Evolutionary conservation across 2,329 filamentous ascomycete genomes (phyloP), one percentile per base, ranked within the genome.

Genomic region (Sclerotinia minor): DNA sequence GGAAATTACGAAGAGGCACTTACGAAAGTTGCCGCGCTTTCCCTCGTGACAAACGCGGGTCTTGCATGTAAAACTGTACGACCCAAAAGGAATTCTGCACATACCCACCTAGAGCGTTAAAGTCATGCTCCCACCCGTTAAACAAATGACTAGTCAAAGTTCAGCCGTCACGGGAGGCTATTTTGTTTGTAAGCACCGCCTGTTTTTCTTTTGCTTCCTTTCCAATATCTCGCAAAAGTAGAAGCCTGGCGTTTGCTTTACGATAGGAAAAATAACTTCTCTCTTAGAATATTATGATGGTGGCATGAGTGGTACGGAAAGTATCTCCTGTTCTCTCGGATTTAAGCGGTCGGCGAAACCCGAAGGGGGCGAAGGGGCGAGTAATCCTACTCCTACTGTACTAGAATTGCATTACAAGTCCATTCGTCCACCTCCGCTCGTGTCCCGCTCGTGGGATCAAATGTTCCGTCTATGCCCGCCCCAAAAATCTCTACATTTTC

Each of bases 261-360:
- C 2, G 32, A 15, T 11, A 8, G n/a, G 21, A 24, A 63, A 63
- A 45, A 32, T 19, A n/a, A 50, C 3, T 41, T 41, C 26, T 11
- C 5, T 35, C 32, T 15, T 13, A 47, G 13, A 24, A 63, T 61
- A 26, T 50, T 32, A 32, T 26, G 45, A 50, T 38, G 15, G 5
- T 63, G 59, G 29, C 5, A 63, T 63, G 59, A 19, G 5, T 63
- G 59, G 45, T 9, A 63, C 50, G 59, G 13, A 38, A 63, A 63
- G 5, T 13, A 63, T 63, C 15, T 7, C 59, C 45, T 50, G 44
- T 50, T 63, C 21, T 21, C 15, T 24, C 59, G 59, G 59, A 50
- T 32, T 6, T 38, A 26, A 21, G n/a, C 59, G 15, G 24, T 15
- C 59, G 59, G 45, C 21, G n/a, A 50, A 38, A 7, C n/a, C 59